These are phyloP conservation scores for Plasmodium yoelii DNA, from an alignment of 169 alveolate species.

Conservation along the genomic window DNA sequence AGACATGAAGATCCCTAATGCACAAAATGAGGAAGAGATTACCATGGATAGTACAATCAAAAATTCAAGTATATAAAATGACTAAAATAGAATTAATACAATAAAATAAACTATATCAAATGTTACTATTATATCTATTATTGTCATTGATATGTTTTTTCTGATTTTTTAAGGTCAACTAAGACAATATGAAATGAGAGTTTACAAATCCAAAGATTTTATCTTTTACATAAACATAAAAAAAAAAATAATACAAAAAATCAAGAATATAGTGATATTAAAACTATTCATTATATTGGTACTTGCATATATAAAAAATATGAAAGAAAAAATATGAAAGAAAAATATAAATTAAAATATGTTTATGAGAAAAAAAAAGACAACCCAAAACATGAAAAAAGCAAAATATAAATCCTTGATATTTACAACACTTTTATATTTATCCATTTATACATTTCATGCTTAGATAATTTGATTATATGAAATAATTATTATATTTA, in stretches of 20 bases:
- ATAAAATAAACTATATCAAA: not conserved
- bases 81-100: not conserved
- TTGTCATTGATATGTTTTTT: not conserved
- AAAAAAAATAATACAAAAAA: constrained; percentile 19
- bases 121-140: not conserved
- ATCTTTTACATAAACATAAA: constrained; percentile 50
- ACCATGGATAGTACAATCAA: constrained; percentile 30
- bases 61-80: constrained; percentile 11
- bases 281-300: constrained; percentile 54
- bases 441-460: too few species aligned
- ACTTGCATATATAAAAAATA: not conserved
- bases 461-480: too few species aligned
- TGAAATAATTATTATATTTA: too few species aligned
- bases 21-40: constrained; percentile 26
- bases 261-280: constrained; percentile 29
- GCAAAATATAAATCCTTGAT: not conserved
- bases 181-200: constrained; percentile 44
- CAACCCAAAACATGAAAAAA: not conserved
- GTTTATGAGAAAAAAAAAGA: not conserved
- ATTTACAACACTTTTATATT: not conserved
- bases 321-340: not conserved
- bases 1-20: constrained; percentile 16
- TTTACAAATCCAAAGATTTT: constrained; percentile 38
- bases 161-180: constrained; percentile 14
- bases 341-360: not conserved